Evolutionary conservation across 2,329 filamentous ascomycete genomes (phyloP).

Genomic region (Cercospora sesami): DNA sequence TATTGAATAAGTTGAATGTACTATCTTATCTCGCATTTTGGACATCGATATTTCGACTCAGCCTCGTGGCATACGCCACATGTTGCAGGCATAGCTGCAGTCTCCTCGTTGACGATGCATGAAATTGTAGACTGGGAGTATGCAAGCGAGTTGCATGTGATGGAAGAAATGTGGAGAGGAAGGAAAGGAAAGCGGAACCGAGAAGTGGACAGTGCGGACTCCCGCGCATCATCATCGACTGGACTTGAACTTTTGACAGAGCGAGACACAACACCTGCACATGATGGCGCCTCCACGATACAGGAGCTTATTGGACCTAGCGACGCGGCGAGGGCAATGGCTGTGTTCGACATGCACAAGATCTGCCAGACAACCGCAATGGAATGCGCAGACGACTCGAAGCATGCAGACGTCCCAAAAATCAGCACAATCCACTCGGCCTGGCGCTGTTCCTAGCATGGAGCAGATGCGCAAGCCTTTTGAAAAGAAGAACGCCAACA

Average conservation of each 20-base stretch:
- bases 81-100: constrained; percentile 38
- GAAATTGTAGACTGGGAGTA: not conserved
- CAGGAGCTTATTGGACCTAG: constrained; percentile 34
- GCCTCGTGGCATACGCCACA: constrained; percentile 48
- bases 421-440: constrained; percentile 22
- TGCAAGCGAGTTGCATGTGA: not conserved
- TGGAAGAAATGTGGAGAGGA: not conserved
- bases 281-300: constrained; percentile 37
- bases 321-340: constrained; percentile 27
- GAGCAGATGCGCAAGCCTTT: constrained; percentile 65
- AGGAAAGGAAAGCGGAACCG: not conserved
- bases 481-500: constrained; percentile 66
- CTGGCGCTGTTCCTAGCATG: constrained; percentile 56
- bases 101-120: constrained; percentile 13
- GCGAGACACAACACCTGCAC: not conserved
- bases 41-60: constrained; percentile 54
- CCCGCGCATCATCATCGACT: constrained; percentile 5
- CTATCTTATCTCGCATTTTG: constrained; percentile 51
- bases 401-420: constrained; percentile 30
- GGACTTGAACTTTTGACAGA: not conserved
- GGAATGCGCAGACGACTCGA: constrained; percentile 36
- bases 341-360: constrained; percentile 28
- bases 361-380: constrained; percentile 13
- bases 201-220: constrained; percentile 3
- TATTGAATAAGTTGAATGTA: constrained; percentile 29